Evolutionary conservation across 352 stramenopile genomes (phyloP), one percentile per base, ranked within the genome.

Genomic region (Globisporangium camurandrum): DNA sequence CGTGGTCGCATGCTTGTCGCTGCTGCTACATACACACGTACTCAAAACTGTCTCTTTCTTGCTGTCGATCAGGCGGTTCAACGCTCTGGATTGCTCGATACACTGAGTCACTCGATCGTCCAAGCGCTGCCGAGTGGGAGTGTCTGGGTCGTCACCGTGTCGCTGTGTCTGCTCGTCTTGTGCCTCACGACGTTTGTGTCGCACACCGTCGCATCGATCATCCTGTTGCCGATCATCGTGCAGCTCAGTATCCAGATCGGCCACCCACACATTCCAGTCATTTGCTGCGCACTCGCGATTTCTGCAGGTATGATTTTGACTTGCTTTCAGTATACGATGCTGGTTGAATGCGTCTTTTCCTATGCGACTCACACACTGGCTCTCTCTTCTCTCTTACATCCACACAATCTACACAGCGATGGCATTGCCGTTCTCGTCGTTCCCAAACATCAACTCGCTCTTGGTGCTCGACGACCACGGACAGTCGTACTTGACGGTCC

Each of bases 371-470:
- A 9, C 34, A 5, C 27, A 33, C 14, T 44, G 23, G 7, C 17
- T 19, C 26, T 38, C 8, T 20, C 31, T n/a, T n/a, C n/a, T n/a
- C n/a, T n/a, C n/a, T n/a, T n/a, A n/a, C n/a, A n/a, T n/a, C n/a
- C n/a, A n/a, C n/a, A n/a, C n/a, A n/a, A n/a, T n/a, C n/a, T n/a
- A n/a, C n/a, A 14, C 44, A 94, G 84, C 85, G 0, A 95, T 95
- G 85, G 88, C 82, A 8, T 64, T 96, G 33, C 88, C 86, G 23
- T 97, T 97, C 57, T 95, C 85, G 7, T 96, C 86, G 27, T 96
- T 97, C 64, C 88, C 86, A 14, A 97, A 97, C 62, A 94, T 97
- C 56, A 95, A 95, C 49, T 95, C 86, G 37, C 67, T 96, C 42
- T 61, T 97, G 36, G 88, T 96, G 40, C 67, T 95, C 40, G 87